These are phyloP conservation scores for Cadophora luteo-olivacea DNA, from an alignment of 2,329 filamentous ascomycete species.

Conservation along the genomic window DNA sequence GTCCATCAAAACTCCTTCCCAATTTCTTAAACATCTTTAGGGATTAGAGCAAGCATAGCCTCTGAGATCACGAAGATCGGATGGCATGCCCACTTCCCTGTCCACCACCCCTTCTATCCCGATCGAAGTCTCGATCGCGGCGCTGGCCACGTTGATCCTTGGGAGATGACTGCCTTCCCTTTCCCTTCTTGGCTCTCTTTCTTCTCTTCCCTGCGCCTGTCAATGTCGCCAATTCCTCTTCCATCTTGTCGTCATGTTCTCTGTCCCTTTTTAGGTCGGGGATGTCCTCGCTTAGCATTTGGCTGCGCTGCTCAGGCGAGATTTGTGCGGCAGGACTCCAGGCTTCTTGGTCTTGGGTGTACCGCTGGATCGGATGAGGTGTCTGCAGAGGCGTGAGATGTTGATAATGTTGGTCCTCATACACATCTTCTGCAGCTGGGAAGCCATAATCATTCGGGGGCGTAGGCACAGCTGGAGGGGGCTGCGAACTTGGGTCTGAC, in stretches of 20 bases:
- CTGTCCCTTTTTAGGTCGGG: conserved; percentile 19
- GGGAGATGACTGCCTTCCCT: background rate
- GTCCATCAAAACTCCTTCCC: background rate
- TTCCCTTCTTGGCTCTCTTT: conserved; percentile 19
- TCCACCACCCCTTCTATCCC: conserved; percentile 18
- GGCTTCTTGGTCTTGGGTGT: background rate
- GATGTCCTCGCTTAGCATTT: conserved; percentile 12
- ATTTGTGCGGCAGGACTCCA: conserved; percentile 17
- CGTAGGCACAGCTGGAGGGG: conserved; percentile 5
- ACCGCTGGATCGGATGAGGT: background rate
- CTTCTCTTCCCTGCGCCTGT: conserved; percentile 14
- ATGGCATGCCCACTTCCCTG: conserved; percentile 14
- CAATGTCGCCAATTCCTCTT: conserved; percentile 17
- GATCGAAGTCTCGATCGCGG: conserved; percentile 10
- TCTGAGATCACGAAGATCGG: conserved; percentile 9
- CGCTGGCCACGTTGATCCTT: background rate
- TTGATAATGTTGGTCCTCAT: background rate
- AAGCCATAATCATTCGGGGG: conserved; percentile 7
- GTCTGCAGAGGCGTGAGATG: background rate
- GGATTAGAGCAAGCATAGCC: background rate
- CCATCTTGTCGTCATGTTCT: conserved; percentile 23
- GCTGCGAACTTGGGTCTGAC: conserved; percentile 2
- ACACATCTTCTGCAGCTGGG: background rate
- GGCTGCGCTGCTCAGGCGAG: conserved; percentile 12
- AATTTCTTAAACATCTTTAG: background rate